phyloP scores from a whole-genome alignment of 1,284 basidiomycete species.

The Sanghuangporus baumii region DNA sequence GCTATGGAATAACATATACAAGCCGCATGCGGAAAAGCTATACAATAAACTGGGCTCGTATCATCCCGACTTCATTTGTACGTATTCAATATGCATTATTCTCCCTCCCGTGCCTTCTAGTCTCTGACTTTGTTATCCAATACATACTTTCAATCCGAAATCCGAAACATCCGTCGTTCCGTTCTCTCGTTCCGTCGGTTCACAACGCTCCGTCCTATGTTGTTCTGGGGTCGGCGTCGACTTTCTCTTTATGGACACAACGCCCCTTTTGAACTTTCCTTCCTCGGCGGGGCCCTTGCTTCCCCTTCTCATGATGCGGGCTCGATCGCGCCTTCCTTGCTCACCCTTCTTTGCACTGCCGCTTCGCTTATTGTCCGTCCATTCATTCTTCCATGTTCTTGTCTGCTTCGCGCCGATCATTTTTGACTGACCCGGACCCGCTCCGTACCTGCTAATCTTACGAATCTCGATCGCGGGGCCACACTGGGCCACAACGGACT shows the following conservation, averaged over 20 bases:
- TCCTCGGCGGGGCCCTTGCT: constrained; percentile 11
- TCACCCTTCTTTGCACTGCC: constrained; percentile 4
- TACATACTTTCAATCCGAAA: neutral
- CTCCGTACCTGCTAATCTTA: neutral
- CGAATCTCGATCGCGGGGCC: constrained; percentile 5
- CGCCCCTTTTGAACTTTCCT: constrained; percentile 15
- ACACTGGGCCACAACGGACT: neutral
- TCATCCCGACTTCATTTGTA: constrained; percentile 82
- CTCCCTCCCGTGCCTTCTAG: constrained; percentile 24
- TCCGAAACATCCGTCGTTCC: neutral
- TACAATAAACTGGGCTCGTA: constrained; percentile 82
- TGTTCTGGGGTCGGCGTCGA: constrained; percentile 4
- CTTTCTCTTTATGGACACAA: constrained; percentile 1
- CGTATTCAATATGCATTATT: constrained; percentile 30
- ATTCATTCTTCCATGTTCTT: neutral
- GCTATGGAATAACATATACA: constrained; percentile 91
- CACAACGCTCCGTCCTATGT: neutral
- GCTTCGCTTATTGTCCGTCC: neutral
- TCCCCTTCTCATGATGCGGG: neutral
- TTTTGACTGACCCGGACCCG: neutral
- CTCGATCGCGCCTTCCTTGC: neutral
- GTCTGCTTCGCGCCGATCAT: constrained; percentile 14
- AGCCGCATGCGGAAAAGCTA: constrained; percentile 85
- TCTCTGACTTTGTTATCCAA: constrained; percentile 11
- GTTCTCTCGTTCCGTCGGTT: neutral